These are phyloP conservation scores for Cardamine resedifolia DNA, from an alignment of 345 rosid species.

Conservation along the genomic window DNA sequence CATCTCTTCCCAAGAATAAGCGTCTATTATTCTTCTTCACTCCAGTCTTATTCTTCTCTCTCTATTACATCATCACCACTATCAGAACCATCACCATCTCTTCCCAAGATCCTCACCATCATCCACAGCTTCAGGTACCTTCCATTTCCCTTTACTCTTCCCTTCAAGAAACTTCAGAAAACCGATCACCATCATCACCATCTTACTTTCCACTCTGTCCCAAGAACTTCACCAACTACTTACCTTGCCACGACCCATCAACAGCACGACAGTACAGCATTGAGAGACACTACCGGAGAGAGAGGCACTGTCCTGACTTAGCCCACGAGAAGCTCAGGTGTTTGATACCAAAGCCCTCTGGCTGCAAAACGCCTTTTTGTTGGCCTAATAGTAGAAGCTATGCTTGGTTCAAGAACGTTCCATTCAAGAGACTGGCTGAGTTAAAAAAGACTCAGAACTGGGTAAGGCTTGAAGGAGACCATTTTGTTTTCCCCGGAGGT, in stretches of 20 bases:
- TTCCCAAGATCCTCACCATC: constrained; percentile 37
- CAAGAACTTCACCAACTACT: constrained; percentile 54
- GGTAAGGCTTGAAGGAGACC: constrained; percentile 54
- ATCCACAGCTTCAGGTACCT: constrained; percentile 28
- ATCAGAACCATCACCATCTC: constrained; percentile 24
- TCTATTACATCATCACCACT: constrained; percentile 19
- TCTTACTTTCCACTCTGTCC: constrained; percentile 47
- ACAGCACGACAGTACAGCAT: constrained; percentile 39
- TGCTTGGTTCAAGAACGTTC: constrained; percentile 64
- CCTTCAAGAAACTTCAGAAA: constrained; percentile 21
- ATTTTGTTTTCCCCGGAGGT: constrained; percentile 65
- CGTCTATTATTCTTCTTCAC: constrained; percentile 16
- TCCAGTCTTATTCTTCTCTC: constrained; percentile 23
- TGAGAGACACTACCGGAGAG: constrained; percentile 47
- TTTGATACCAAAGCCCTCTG: constrained; percentile 57
- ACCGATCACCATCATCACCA: not conserved
- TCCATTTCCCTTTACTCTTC: constrained; percentile 18
- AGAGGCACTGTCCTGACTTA: constrained; percentile 59
- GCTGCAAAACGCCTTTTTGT: constrained; percentile 51
- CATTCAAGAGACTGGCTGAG: constrained; percentile 48
- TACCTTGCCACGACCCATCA: constrained; percentile 61
- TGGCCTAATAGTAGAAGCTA: constrained; percentile 66
- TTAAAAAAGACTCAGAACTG: constrained; percentile 66
- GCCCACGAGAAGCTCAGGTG: constrained; percentile 42
- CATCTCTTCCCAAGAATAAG: no score